Evolutionary conservation across 768 basidiomycete genomes (phyloP).

Genomic region (Kwoniella shandongensis): DNA sequence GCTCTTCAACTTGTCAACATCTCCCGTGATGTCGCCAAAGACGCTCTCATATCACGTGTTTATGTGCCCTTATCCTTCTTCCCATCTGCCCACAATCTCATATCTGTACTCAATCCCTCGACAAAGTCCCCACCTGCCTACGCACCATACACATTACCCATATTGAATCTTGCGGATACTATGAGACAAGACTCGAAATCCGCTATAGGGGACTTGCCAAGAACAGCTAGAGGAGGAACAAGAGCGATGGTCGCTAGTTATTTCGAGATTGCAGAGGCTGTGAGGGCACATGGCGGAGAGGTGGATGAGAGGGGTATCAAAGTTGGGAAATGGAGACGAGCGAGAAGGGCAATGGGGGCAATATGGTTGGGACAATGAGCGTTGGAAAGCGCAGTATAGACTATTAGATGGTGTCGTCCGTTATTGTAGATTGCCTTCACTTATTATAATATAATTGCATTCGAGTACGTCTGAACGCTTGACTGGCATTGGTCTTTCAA

Average conservation of each 20-base stretch:
- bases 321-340: constrained; percentile 33
- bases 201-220: constrained; percentile 39
- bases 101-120: neutral
- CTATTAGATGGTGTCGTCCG: too few species aligned
- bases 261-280: constrained; percentile 50
- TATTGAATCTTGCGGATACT: constrained; percentile 43
- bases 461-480: too few species aligned
- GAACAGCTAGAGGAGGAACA: constrained; percentile 47
- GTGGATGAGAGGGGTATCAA: constrained; percentile 37
- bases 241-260: constrained; percentile 53
- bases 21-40: constrained; percentile 53
- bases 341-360: constrained; percentile 30
- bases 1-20: constrained; percentile 56
- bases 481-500: too few species aligned
- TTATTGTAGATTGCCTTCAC: too few species aligned
- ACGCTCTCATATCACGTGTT: constrained; percentile 44
- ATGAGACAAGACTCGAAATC: constrained; percentile 30
- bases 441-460: too few species aligned
- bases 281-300: constrained; percentile 29
- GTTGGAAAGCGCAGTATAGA: too few species aligned
- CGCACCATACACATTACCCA: constrained; percentile 31
- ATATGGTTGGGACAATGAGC: constrained; percentile 28
- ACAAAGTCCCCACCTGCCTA: constrained; percentile 5
- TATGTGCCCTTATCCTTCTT: constrained; percentile 52
- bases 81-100: neutral